Evolutionary conservation across 768 basidiomycete genomes (phyloP).

Genomic region (Phanerochaete sordida): DNA sequence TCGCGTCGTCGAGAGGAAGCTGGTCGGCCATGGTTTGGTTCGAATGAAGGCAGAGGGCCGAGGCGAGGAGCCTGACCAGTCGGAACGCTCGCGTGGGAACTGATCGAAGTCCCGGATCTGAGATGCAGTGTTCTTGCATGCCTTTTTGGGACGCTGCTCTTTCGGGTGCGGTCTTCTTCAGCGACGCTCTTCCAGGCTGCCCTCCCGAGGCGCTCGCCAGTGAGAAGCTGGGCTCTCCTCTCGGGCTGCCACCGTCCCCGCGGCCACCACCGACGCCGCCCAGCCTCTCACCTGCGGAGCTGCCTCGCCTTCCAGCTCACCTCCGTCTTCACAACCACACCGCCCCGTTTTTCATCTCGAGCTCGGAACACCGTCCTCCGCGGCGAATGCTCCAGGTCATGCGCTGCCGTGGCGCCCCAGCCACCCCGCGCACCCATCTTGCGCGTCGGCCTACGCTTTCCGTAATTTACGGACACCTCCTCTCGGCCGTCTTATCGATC

Average conservation of each 20-base stretch:
- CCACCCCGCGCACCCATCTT: background rate
- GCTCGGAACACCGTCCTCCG: background rate
- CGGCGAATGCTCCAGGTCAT: background rate
- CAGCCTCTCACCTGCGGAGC: background rate
- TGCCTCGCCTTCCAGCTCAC: background rate
- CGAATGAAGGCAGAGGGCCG: background rate
- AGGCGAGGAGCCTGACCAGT: background rate
- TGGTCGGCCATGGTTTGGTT: slow-evolving; percentile 33
- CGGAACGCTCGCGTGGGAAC: background rate
- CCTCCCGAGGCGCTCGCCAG: background rate
- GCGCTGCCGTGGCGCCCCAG: background rate
- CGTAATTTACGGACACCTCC: background rate
- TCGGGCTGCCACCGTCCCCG: background rate
- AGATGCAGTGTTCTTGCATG: background rate
- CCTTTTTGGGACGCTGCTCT: background rate
- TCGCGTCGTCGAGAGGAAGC: slow-evolving; percentile 80
- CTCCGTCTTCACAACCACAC: background rate
- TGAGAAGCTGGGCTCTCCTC: background rate
- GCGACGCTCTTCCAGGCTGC: background rate
- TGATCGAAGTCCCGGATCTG: slow-evolving; percentile 1
- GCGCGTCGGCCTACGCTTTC: background rate
- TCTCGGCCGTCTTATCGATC: background rate
- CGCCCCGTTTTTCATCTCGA: background rate
- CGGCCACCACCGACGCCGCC: background rate
- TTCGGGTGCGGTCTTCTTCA: background rate